Evolutionary conservation across 2,329 filamentous ascomycete genomes (phyloP).

Genomic region (Dactylonectria macrodidyma): DNA sequence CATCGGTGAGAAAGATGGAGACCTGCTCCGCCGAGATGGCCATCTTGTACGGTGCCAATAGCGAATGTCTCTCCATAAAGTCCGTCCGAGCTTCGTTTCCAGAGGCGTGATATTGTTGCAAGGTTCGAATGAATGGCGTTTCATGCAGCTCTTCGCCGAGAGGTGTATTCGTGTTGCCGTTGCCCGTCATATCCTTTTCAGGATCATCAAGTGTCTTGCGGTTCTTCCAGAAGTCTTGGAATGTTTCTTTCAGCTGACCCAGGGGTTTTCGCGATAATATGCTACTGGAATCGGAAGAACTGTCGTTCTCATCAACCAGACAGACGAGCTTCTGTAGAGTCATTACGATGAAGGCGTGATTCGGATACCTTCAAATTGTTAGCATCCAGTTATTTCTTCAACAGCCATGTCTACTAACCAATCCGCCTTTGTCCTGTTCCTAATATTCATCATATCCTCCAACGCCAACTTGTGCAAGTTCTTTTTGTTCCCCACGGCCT

Average conservation of each 20-base stretch:
- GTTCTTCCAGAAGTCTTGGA: conserved; percentile 46
- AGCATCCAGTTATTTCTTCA: neutral
- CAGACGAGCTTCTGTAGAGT: conserved; percentile 89
- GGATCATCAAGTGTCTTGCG: conserved; percentile 38
- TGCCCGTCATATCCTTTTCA: conserved; percentile 49
- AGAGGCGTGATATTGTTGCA: conserved; percentile 88
- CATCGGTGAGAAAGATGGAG: conserved; percentile 87
- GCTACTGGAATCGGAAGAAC: conserved; percentile 57
- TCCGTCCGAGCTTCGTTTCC: conserved; percentile 87
- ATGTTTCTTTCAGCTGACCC: conserved; percentile 49
- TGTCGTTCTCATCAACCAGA: conserved; percentile 62
- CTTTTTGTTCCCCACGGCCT: conserved; percentile 83
- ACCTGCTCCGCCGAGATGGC: conserved; percentile 93
- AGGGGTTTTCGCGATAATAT: conserved; percentile 48
- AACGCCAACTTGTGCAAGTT: conserved; percentile 86
- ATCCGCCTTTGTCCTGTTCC: conserved; percentile 91
- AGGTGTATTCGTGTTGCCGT: conserved; percentile 33
- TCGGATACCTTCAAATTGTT: conserved; percentile 64
- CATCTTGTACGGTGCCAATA: conserved; percentile 77
- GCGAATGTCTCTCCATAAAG: conserved; percentile 90
- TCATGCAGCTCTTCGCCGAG: conserved; percentile 50
- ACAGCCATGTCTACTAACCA: conserved; percentile 70
- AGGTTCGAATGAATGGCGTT: conserved; percentile 72
- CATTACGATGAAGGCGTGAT: conserved; percentile 80
- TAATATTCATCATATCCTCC: conserved; percentile 89